These are phyloP conservation scores for Dactylellina parvicollis DNA, from an alignment of 2,329 filamentous ascomycete species.

Conservation along the genomic window DNA sequence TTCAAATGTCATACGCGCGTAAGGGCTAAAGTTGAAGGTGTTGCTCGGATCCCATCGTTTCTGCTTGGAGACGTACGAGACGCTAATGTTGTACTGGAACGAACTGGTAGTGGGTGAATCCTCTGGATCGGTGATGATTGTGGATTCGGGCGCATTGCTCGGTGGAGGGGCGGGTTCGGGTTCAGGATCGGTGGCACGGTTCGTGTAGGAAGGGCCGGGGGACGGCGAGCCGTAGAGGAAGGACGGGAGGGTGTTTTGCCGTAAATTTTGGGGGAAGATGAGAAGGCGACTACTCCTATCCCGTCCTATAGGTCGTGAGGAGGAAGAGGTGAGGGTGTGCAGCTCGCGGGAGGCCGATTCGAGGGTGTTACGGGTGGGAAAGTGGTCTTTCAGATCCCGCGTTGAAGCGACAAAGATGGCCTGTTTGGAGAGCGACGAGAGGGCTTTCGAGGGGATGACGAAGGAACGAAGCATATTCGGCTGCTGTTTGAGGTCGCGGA, in stretches of 20 bases:
- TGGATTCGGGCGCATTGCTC: conserved; percentile 17
- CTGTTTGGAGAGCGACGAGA: conserved; percentile 46
- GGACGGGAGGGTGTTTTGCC: conserved; percentile 4
- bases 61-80: conserved; percentile 79
- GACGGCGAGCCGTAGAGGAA: conserved; percentile 37
- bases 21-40: conserved; percentile 75
- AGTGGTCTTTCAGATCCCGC: conserved; percentile 42
- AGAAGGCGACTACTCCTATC: not conserved
- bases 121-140: conserved; percentile 28
- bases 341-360: conserved; percentile 17
- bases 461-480: conserved; percentile 45
- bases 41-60: conserved; percentile 75
- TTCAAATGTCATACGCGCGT: conserved; percentile 69
- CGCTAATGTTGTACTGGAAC: conserved; percentile 72
- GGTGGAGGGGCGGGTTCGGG: conserved; percentile 17
- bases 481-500: not conserved
- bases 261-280: conserved; percentile 34
- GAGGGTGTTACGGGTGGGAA: conserved; percentile 41
- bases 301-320: not conserved
- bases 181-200: conserved; percentile 40
- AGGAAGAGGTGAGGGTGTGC: conserved; percentile 17
- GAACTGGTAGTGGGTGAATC: conserved; percentile 28
- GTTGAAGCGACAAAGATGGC: conserved; percentile 37
- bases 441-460: conserved; percentile 32
- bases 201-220: conserved; percentile 46